Evolutionary conservation across 2,329 filamentous ascomycete species (phyloP).

Genomic region (Shiraia bambusicola): DNA sequence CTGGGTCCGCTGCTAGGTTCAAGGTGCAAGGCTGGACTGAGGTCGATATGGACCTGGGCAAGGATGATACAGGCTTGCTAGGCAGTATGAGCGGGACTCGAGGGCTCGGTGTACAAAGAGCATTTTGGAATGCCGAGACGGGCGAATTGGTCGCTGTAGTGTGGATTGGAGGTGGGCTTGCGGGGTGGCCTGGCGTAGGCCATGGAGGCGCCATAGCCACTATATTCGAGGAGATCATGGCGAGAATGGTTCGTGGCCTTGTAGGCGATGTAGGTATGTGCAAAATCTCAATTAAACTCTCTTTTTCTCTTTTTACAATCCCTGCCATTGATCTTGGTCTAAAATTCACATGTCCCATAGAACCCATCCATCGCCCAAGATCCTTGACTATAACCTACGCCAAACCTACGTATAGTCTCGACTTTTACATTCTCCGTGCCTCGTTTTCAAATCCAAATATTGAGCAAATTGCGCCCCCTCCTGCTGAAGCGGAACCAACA

Average conservation of each 20-base stretch:
- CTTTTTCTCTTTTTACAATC: not conserved
- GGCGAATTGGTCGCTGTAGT: slow-evolving; percentile 64
- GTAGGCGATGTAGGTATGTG: slow-evolving; percentile 30
- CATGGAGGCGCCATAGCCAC: slow-evolving; percentile 73
- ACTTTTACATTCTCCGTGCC: slow-evolving; percentile 64
- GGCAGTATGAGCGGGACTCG: slow-evolving; percentile 40
- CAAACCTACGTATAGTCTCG: slow-evolving; percentile 59
- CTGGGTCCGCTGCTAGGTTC: slow-evolving; percentile 1
- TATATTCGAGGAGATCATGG: slow-evolving; percentile 68
- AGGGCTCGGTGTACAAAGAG: slow-evolving; percentile 55
- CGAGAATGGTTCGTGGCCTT: slow-evolving; percentile 63
- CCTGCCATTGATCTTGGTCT: not conserved
- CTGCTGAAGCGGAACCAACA: slow-evolving; percentile 24
- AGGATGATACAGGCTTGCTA: slow-evolving; percentile 30
- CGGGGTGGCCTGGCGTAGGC: slow-evolving; percentile 70
- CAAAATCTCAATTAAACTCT: not conserved
- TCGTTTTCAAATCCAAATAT: slow-evolving; percentile 39
- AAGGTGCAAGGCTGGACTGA: slow-evolving; percentile 34
- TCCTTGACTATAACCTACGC: slow-evolving; percentile 60
- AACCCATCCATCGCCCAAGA: slow-evolving; percentile 34
- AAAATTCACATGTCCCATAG: slow-evolving; percentile 16
- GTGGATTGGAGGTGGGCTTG: slow-evolving; percentile 64
- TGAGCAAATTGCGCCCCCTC: slow-evolving; percentile 25
- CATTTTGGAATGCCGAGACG: slow-evolving; percentile 64
- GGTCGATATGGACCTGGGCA: slow-evolving; percentile 29